Evolutionary conservation across 2,329 filamentous ascomycete species (phyloP), one percentile per base, ranked within the genome.

Genomic region (Talaromyces sp.): DNA sequence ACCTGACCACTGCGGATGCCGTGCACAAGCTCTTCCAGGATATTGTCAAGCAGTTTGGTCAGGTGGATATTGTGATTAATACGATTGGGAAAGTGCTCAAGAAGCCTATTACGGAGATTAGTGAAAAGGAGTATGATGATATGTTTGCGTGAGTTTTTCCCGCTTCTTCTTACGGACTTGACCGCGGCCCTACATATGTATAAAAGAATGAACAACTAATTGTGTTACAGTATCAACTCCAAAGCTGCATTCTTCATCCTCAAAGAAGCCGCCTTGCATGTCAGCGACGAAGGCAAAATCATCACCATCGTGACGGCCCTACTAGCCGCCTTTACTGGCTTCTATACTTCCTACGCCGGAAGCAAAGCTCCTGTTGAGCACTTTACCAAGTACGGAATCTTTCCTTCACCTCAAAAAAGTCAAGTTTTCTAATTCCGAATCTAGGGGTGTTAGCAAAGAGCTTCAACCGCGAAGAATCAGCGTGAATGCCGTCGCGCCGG

Each of bases 321-420:
- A 52, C 72, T 80, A 5, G 78, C 74, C 11, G 79, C 78, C n/a
- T 81, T 80, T 60, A 81, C 77, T 0, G 75, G 77, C 36, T 72
- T 70, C 63, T 81, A 81, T 63, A 80, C 78, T 0, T 77, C 75
- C 0, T 81, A 81, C 57, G 78, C 78, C 28, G 79, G 78, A 15
- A 77, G 81, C 58, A 87, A 88, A 67, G 84, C 84, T 36, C 82
- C 84, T 2, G 79, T 87, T 42, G 84, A 87, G 70, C 82, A 86
- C 70, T 81, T 86, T 73, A 82, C 80, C 3, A 78, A 83, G 73
- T 69, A 78, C 44, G 11, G 4, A 47, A 0, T 73, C 27, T 73
- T 0, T 73, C 74, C 6, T 56, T 17, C 10, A 25, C 42, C 7
- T 1, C 17, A 9, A 30, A 11, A 33, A 56, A 30, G 6, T 30